Evolutionary conservation across 2,329 filamentous ascomycete genomes (phyloP).

Genomic region (Hypoxylon sp.): DNA sequence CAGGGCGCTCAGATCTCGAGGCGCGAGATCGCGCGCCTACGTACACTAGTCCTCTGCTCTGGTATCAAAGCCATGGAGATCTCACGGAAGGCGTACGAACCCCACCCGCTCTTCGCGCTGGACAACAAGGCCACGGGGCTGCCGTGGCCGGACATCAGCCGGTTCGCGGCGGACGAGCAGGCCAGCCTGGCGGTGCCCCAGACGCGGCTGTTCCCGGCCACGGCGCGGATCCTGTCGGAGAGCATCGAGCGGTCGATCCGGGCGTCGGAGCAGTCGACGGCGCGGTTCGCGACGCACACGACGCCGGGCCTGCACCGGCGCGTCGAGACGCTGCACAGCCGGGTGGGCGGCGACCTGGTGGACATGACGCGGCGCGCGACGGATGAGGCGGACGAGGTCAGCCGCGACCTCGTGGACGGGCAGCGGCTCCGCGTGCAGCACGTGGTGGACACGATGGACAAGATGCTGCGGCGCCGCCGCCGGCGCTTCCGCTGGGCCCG

Average conservation of each 20-base stretch:
- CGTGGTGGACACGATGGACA: slow-evolving; percentile 79
- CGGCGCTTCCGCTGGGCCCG: slow-evolving; percentile 76
- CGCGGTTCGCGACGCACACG: slow-evolving; percentile 65
- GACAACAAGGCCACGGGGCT: slow-evolving; percentile 39
- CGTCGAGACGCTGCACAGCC: slow-evolving; percentile 57
- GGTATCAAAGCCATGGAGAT: slow-evolving; percentile 93
- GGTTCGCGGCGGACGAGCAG: slow-evolving; percentile 47
- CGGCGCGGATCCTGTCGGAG: slow-evolving; percentile 59
- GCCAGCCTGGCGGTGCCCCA: slow-evolving; percentile 49
- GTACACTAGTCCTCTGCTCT: slow-evolving; percentile 78
- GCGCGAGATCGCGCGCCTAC: slow-evolving; percentile 81
- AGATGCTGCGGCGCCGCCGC: slow-evolving; percentile 74
- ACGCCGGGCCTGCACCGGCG: slow-evolving; percentile 60
- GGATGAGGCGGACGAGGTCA: slow-evolving; percentile 82
- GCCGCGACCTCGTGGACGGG: slow-evolving; percentile 75
- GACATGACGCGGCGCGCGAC: slow-evolving; percentile 71
- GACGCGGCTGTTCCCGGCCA: slow-evolving; percentile 58
- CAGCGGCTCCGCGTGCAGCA: slow-evolving; percentile 83
- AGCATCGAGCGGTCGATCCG: slow-evolving; percentile 58
- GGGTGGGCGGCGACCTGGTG: slow-evolving; percentile 61
- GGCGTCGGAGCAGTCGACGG: slow-evolving; percentile 65
- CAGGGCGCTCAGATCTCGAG: slow-evolving; percentile 60
- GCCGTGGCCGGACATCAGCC: slow-evolving; percentile 55
- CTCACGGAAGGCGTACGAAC: slow-evolving; percentile 66
- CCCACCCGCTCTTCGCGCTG: slow-evolving; percentile 48